A percentile compares a stretch with the other conserved stretches of the same genome.
These are phyloP conservation scores for Linderniella brevidens DNA, from an alignment of 257 asterid species.

Conservation along the genomic window DNA sequence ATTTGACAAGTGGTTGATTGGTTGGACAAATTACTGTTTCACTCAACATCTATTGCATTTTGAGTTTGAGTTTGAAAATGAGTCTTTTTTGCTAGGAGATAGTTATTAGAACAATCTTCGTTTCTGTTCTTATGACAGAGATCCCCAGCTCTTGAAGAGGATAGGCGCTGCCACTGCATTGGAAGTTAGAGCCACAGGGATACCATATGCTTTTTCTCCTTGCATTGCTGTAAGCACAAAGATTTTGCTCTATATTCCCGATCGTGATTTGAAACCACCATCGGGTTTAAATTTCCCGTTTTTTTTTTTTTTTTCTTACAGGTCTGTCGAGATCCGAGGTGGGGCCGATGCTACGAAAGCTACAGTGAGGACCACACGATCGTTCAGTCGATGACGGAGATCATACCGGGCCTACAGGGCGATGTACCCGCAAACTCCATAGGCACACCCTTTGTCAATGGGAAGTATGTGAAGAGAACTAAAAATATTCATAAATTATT, in stretches of 20 bases:
- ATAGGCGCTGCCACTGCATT: constrained; percentile 76
- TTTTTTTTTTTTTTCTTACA: constrained; percentile 9
- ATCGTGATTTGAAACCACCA: not conserved
- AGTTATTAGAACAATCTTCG: too few relatives aligned
- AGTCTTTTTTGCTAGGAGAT: too few relatives aligned
- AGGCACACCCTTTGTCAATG: constrained; percentile 59
- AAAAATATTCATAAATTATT: too few relatives aligned
- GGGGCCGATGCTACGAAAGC: constrained; percentile 95
- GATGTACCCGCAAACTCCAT: constrained; percentile 39
- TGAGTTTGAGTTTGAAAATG: too few relatives aligned
- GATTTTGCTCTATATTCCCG: not conserved
- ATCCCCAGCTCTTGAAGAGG: constrained; percentile 45
- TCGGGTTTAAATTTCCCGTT: not conserved
- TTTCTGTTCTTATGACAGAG: constrained; percentile 21
- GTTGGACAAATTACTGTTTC: too few relatives aligned
- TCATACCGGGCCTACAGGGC: constrained; percentile 90
- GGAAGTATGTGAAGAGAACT: constrained; percentile 68
- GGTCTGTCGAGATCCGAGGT: constrained; percentile 93
- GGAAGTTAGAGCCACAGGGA: constrained; percentile 75
- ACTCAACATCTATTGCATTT: too few relatives aligned
- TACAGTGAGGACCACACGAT: constrained; percentile 73
- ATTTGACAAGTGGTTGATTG: too few relatives aligned
- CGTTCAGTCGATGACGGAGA: constrained; percentile 69
- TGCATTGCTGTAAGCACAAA: constrained; percentile 41
- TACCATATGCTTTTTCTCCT: constrained; percentile 55